Conservation (phyloP, 192 early-diverging fungal species). For the Rhizophagus clarus region DNA sequence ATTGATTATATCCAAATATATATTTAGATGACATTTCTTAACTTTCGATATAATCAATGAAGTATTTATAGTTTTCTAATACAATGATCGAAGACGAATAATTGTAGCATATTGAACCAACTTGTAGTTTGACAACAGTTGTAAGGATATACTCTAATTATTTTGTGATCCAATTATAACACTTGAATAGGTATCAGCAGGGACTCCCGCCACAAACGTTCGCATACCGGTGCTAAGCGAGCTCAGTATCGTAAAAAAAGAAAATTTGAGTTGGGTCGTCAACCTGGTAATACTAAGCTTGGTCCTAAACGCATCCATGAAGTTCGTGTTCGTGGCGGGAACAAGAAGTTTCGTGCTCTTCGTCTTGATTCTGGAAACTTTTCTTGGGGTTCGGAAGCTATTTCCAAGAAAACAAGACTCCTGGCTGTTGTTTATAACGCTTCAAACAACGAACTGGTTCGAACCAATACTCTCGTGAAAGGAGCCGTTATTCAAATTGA, state of each 20-base stretch:
- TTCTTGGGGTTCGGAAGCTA: constrained; percentile 95
- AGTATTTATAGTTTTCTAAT: background rate
- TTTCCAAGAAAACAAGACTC: constrained; percentile 96
- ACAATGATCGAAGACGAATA: background rate
- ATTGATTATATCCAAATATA: background rate
- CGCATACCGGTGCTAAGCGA: constrained; percentile 97
- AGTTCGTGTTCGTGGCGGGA: constrained; percentile 97
- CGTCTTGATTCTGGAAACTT: constrained; percentile 97
- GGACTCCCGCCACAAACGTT: constrained; percentile 99
- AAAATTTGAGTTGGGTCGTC: constrained; percentile 99
- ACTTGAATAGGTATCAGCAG: constrained; percentile 87
- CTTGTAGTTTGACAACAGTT: background rate
- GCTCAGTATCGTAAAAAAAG: constrained; percentile 99
- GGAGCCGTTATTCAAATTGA: constrained; percentile 97
- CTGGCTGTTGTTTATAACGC: constrained; percentile 97
- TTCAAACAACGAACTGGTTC: constrained; percentile 99
- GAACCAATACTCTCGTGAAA: constrained; percentile 99
- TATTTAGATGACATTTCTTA: background rate
- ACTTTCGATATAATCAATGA: background rate
- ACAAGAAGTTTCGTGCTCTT: constrained; percentile 98
- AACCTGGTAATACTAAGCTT: constrained; percentile 97
- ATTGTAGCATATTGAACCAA: background rate
- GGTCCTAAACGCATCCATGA: constrained; percentile 95
- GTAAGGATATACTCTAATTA: background rate
- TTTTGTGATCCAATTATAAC: background rate